Evolutionary conservation across 73 alveolate genomes (phyloP), one percentile per base, ranked within the genome.

Genomic region (Stentor roeselii): DNA sequence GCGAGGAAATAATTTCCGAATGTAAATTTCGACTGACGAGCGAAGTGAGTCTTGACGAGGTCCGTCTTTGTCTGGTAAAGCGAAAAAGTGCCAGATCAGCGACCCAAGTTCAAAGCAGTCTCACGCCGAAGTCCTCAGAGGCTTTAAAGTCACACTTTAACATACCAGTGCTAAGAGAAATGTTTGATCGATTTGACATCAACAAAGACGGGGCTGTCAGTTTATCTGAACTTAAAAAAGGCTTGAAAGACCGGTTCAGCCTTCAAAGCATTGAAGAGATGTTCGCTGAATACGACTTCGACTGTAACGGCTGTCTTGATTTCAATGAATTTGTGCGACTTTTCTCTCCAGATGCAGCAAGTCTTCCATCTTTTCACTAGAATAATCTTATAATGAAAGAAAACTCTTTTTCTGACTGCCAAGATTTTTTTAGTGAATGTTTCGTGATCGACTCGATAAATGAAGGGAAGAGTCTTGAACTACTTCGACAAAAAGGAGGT

Each of bases 381-480:
- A n/a, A n/a, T n/a, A n/a, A n/a, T n/a, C n/a, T n/a, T n/a, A n/a
- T n/a, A n/a, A n/a, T n/a, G n/a, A n/a, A n/a, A n/a, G n/a, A n/a
- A n/a, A n/a, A n/a, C n/a, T n/a, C n/a, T n/a, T n/a, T n/a, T n/a
- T n/a, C n/a, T n/a, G n/a, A n/a, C n/a, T n/a, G n/a, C n/a, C n/a
- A n/a, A n/a, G n/a, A n/a, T n/a, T n/a, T n/a, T n/a, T n/a, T n/a
- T n/a, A n/a, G n/a, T n/a, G n/a, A n/a, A n/a, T n/a, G n/a, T n/a
- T 76, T 76, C 74, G 76, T 21, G 6, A n/a, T 21, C 30, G 84
- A 76, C 39, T 15, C n/a, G 1, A 76, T 76, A 1, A 27, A 67
- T 27, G 39, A 76, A n/a, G 84, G 84, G 39, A 41, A 76, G 34
- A 76, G 84, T 39, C n/a, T 39, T 14, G 84, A 76, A 41, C 36